Conservation (phyloP, 2,329 filamentous ascomycete genomes). For the Epicoccum nigrum region DNA sequence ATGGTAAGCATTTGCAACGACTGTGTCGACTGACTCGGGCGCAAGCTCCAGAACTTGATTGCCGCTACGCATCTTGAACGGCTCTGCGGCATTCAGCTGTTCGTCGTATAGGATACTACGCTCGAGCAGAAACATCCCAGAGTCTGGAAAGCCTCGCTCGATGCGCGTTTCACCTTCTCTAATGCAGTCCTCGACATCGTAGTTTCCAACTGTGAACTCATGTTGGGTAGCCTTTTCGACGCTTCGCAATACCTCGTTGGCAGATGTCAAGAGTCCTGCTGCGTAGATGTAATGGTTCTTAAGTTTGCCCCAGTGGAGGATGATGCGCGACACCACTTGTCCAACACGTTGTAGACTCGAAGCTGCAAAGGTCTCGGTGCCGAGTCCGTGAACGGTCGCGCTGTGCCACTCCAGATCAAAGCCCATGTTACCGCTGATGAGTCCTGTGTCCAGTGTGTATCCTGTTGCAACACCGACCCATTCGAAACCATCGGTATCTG, state of each 20-base stretch:
- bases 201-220: conserved; percentile 40
- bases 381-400: conserved; percentile 46
- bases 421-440: conserved; percentile 45
- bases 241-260: conserved; percentile 39
- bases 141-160: conserved; percentile 46
- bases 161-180: conserved; percentile 45
- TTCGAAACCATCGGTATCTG: conserved; percentile 26
- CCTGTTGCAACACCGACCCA: conserved; percentile 47
- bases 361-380: conserved; percentile 44
- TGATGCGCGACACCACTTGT: conserved; percentile 30
- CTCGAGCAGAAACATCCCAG: conserved; percentile 49
- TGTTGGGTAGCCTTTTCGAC: conserved; percentile 36
- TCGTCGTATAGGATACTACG: conserved; percentile 47
- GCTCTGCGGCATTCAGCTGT: conserved; percentile 24
- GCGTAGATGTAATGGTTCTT: conserved; percentile 47
- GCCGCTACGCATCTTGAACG: conserved; percentile 36
- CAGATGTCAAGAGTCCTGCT: conserved; percentile 39
- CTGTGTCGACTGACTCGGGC: conserved; percentile 25
- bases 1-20: conserved; percentile 28
- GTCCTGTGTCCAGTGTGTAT: conserved; percentile 38
- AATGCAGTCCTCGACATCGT: conserved; percentile 44
- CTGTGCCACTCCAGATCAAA: conserved; percentile 50
- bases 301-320: conserved; percentile 42
- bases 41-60: conserved; percentile 26
- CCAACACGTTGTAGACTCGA: conserved; percentile 44